Conservation (phyloP, 768 basidiomycete species). For the Chalciporus piperatus region DNA sequence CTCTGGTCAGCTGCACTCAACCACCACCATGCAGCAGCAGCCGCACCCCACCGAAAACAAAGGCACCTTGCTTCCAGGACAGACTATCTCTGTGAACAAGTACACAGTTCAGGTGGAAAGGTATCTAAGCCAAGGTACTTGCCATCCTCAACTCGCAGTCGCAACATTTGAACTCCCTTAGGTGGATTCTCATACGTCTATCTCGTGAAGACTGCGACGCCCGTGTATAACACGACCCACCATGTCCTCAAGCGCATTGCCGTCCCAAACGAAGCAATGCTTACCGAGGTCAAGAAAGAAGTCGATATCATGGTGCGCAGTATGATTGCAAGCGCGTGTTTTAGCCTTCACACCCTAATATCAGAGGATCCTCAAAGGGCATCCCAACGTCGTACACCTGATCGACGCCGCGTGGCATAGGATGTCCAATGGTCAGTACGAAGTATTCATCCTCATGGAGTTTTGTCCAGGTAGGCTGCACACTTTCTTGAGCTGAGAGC, state of each 20-base stretch:
- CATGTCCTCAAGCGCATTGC: conserved; percentile 98
- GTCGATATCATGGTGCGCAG: conserved; percentile 94
- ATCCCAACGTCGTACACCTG: conserved; percentile 93
- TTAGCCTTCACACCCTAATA: conserved; percentile 30
- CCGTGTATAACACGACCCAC: conserved; percentile 87
- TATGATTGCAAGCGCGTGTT: conserved; percentile 9
- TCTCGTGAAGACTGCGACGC: conserved; percentile 81
- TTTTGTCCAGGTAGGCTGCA: conserved; percentile 74
- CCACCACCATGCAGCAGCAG: conserved; percentile 37
- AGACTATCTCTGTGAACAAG: conserved; percentile 86
- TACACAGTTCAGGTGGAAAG: conserved; percentile 89
- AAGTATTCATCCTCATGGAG: conserved; percentile 99
- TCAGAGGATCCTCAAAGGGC: conserved; percentile 86
- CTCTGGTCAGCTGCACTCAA: conserved; percentile 3
- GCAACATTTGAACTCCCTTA: conserved; percentile 32
- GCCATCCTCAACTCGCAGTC: conserved; percentile 3
- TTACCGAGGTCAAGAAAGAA: conserved; percentile 93
- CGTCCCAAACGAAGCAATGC: conserved; percentile 84
- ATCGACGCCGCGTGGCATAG: conserved; percentile 93
- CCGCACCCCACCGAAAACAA: conserved; percentile 47
- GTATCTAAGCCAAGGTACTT: conserved; percentile 89
- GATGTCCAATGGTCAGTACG: conserved; percentile 79
- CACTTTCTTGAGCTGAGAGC: background rate
- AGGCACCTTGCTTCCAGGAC: conserved; percentile 76
- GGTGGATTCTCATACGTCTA: conserved; percentile 99